Evolutionary conservation across 805 yeast genomes (phyloP), one percentile per base, ranked within the genome.

Genomic region (Candida arabinofermentans): DNA sequence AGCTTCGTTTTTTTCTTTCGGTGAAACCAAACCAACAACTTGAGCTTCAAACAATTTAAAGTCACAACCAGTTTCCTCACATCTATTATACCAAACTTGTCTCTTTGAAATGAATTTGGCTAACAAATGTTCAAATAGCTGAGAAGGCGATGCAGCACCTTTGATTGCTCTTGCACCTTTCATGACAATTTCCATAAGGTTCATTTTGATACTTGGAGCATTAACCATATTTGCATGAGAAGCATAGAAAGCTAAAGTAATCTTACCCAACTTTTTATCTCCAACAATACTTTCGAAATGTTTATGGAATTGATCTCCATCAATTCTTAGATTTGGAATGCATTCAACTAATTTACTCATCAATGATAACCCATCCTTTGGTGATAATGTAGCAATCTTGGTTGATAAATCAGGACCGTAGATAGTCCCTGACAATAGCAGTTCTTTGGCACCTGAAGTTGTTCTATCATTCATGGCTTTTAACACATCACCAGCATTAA

Each of bases 161-260:
- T 72, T 71, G 19, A 67, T 58, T 10, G 64, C 58, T 44, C 55
- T 59, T 24, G 65, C 61, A 24, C 65, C 67, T 6, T 66, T 64
- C 16, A 69, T 64, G n/a, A 82, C 59, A 29, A 72, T 50, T n/a
- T 61, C 54, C 44, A 82, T 57, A 3, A 82, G 64, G 23, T 68
- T 64, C 33, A 67, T 61, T 55, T 88, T 85, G 18, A 86, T 68
- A 17, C 64, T 71, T 18, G 85, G 82, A 19, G 80, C 48, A 8
- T 76, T 62, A 19, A 72, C 65, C 8, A 65, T 50, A 29, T 67
- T 58, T 54, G 86, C 84, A 60, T 88, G 93, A 42, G 83, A 79
- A 16, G 83, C 77, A 53, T 87, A 70, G 49, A 81, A 85, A 0
- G 89, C 75, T 40, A 81, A 60, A 34, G 75, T 69, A 5, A 83